Evolutionary conservation across 768 basidiomycete genomes (phyloP).

Genomic region (Psilocybe cubensis): DNA sequence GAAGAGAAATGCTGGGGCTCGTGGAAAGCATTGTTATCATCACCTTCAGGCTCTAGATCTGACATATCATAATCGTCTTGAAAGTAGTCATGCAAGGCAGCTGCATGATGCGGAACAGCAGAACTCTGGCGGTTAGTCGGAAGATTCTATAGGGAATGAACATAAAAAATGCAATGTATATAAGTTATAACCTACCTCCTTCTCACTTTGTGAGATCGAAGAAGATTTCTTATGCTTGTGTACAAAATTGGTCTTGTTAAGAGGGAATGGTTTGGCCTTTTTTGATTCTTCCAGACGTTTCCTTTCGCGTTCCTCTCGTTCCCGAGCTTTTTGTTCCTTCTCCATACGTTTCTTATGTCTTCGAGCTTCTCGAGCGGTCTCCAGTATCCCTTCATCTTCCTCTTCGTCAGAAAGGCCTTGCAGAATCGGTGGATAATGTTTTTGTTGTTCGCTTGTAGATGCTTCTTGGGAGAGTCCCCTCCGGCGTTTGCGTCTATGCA

Average conservation of each 20-base stretch:
- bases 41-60: background rate
- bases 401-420: conserved; percentile 43
- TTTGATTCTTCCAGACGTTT: conserved; percentile 13
- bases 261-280: conserved; percentile 26
- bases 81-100: conserved; percentile 12
- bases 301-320: conserved; percentile 19
- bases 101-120: background rate
- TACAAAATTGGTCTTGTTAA: background rate
- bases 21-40: background rate
- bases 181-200: background rate
- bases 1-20: background rate
- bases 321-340: conserved; percentile 16
- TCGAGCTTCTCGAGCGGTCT: conserved; percentile 35
- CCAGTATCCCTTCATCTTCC: conserved; percentile 36
- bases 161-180: background rate
- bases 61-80: conserved; percentile 13
- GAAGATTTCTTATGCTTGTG: no score
- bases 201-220: background rate
- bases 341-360: conserved; percentile 28
- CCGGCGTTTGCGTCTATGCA: conserved; percentile 10
- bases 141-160: background rate
- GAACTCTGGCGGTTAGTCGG: background rate
- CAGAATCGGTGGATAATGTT: conserved; percentile 39
- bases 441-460: conserved; percentile 7
- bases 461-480: background rate